Percentiles rank a stretch among this genome's conserved stretches.
Evolutionary conservation across 345 rosid genomes (phyloP).

Genomic region (Eucalyptus regnans): DNA sequence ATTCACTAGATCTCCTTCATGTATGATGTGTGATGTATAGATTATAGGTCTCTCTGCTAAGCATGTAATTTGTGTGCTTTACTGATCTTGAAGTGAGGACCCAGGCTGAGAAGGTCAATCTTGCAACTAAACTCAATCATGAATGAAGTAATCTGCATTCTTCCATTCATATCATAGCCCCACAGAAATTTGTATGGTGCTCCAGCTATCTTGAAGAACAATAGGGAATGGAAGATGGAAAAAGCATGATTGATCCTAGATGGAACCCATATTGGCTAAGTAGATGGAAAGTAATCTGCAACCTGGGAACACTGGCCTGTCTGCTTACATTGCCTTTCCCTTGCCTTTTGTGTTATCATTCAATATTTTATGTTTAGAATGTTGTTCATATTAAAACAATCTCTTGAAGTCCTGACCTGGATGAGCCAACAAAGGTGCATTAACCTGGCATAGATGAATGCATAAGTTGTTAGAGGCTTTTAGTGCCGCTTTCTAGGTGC

Average conservation of each 20-base stretch:
- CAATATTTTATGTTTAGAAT: neutral
- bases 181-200: neutral
- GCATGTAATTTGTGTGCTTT: neutral
- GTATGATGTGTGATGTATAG: neutral
- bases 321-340: neutral
- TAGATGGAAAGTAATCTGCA: neutral
- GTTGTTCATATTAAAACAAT: neutral
- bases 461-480: neutral
- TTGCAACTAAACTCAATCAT: neutral
- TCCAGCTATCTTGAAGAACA: neutral
- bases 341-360: neutral
- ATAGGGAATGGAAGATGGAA: neutral
- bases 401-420: neutral
- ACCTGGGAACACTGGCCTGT: neutral
- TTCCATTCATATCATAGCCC: neutral
- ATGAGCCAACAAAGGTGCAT: neutral
- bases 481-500: neutral
- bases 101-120: neutral
- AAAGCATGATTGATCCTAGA: neutral
- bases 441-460: neutral
- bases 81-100: neutral
- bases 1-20: neutral
- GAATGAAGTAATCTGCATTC: neutral
- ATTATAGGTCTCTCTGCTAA: neutral
- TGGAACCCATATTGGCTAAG: neutral